Evolutionary conservation across 208 protist species (phyloP).

Genomic region (Leishmania lainsoni): DNA sequence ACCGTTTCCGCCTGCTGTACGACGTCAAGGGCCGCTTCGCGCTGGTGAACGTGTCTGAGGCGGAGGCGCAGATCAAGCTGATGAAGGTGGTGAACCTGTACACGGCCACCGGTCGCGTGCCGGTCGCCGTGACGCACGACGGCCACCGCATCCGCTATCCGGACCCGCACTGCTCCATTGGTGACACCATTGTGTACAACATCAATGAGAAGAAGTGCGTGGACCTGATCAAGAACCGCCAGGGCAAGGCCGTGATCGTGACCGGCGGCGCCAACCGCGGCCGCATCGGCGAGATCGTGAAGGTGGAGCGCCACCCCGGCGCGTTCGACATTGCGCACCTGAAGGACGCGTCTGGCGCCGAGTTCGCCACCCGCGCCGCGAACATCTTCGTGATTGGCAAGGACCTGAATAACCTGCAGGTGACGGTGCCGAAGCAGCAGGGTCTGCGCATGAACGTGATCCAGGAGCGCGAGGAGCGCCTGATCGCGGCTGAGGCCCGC

Average conservation of each 20-base stretch:
- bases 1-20: conserved; percentile 99
- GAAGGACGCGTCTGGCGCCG: conserved; percentile 89
- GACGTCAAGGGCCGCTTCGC: conserved; percentile 99
- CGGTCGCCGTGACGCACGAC: conserved; percentile 98
- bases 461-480: conserved; percentile 87
- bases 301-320: conserved; percentile 94
- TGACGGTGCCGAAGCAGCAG: conserved; percentile 96
- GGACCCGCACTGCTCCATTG: conserved; percentile 94
- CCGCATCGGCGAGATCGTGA: conserved; percentile 97
- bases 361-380: conserved; percentile 97
- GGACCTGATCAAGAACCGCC: conserved; percentile 90
- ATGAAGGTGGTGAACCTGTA: conserved; percentile 93
- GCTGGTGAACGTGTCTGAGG: conserved; percentile 94
- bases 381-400: conserved; percentile 99
- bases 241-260: conserved; percentile 96
- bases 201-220: conserved; percentile 94
- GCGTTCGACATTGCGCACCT: conserved; percentile 98
- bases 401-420: conserved; percentile 79
- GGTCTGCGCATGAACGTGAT: conserved; percentile 94
- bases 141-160: conserved; percentile 96
- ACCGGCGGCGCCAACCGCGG: conserved; percentile 98
- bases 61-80: conserved; percentile 97
- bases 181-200: conserved; percentile 98
- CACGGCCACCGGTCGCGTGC: conserved; percentile 94
- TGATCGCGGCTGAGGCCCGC: conserved; percentile 76